Evolutionary conservation across 108 stramenopile genomes (phyloP).

Genomic region (Cyclotella baltica): DNA sequence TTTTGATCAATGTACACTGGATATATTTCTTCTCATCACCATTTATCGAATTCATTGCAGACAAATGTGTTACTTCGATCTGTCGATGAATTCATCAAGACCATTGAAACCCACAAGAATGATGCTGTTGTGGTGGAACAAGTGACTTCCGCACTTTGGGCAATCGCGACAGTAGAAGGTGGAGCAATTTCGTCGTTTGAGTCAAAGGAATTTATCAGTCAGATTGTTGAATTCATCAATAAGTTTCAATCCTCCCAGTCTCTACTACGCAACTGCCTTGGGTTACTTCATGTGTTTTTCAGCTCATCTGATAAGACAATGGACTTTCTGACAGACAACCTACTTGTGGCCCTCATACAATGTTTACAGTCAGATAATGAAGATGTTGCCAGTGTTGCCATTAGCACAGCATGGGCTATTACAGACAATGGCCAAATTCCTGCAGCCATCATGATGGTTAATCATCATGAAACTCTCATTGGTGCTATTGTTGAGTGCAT

Average conservation of each 20-base stretch:
- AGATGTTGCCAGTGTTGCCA: slow-evolving; percentile 15
- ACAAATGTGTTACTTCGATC: slow-evolving; percentile 16
- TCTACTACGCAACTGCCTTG: slow-evolving; percentile 28
- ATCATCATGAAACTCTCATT: slow-evolving; percentile 18
- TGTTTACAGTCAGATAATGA: slow-evolving; percentile 35
- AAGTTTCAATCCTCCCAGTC: slow-evolving; percentile 17
- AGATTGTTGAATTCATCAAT: slow-evolving; percentile 27
- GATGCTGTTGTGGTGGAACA: slow-evolving; percentile 22
- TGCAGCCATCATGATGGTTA: slow-evolving; percentile 13
- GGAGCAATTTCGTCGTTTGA: slow-evolving; percentile 17
- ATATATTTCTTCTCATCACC: neutral
- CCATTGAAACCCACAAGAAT: neutral
- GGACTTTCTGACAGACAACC: slow-evolving; percentile 22
- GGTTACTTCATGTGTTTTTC: slow-evolving; percentile 27
- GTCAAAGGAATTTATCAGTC: slow-evolving; percentile 5
- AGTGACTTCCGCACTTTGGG: slow-evolving; percentile 34
- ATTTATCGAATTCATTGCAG: neutral
- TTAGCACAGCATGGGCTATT: slow-evolving; percentile 19
- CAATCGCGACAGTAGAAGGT: slow-evolving; percentile 24
- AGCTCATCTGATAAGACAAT: slow-evolving; percentile 4
- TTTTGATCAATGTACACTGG: neutral
- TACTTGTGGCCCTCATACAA: slow-evolving; percentile 8
- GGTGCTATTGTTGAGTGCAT: slow-evolving; percentile 35
- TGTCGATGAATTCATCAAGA: slow-evolving; percentile 10
- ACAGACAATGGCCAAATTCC: slow-evolving; percentile 17